phyloP scores from a whole-genome alignment of 306 rosid genomes.

The Cicer bijugum region DNA sequence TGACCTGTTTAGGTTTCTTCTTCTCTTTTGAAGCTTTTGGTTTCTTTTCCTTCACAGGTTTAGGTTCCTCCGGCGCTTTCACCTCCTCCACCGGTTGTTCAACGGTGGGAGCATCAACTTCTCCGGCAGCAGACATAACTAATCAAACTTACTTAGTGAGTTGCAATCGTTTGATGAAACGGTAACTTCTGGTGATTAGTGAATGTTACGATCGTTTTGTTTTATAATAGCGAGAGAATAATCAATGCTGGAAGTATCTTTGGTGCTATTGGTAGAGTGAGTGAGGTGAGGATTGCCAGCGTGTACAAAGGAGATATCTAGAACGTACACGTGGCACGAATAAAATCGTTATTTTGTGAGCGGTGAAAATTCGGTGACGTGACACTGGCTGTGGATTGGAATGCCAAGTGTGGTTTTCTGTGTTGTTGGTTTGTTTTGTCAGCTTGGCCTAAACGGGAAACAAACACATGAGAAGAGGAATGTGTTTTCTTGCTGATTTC shows the following conservation, averaged over 20 bases:
- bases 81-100: slow-evolving; percentile 46
- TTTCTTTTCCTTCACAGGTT: slow-evolving; percentile 59
- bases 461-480: not conserved
- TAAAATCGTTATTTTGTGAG: slow-evolving; percentile 29
- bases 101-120: slow-evolving; percentile 43
- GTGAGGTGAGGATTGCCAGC: slow-evolving; percentile 52
- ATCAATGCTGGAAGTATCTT: slow-evolving; percentile 39
- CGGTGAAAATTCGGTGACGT: not conserved
- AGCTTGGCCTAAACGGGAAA: not conserved
- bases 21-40: slow-evolving; percentile 57
- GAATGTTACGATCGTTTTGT: not conserved
- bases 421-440: not conserved
- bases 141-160: not conserved
- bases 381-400: slow-evolving; percentile 32
- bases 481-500: slow-evolving; percentile 56
- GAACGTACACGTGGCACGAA: slow-evolving; percentile 63
- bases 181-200: not conserved
- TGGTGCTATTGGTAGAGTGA: slow-evolving; percentile 45
- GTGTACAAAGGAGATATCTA: slow-evolving; percentile 45
- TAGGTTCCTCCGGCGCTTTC: slow-evolving; percentile 45
- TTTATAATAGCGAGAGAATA: slow-evolving; percentile 40
- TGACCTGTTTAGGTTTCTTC: slow-evolving; percentile 65
- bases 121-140: slow-evolving; percentile 59
- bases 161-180: not conserved
- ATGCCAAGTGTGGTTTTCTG: slow-evolving; percentile 40